These are phyloP conservation scores for Cajanus cajan DNA, from an alignment of 306 rosid species.

Conservation along the genomic window DNA sequence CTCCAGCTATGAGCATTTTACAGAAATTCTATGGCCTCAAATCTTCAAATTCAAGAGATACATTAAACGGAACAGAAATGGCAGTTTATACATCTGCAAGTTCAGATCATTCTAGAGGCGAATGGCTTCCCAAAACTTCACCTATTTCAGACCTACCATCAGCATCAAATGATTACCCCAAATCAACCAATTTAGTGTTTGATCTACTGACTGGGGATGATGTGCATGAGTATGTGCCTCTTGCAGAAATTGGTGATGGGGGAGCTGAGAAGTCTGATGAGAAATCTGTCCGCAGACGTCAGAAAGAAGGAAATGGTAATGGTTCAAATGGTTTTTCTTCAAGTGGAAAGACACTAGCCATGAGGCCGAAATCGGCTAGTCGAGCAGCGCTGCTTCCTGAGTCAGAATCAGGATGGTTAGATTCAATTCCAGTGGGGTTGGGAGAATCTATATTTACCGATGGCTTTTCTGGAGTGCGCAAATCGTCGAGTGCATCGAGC, in stretches of 20 bases:
- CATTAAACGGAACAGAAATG: constrained; percentile 60
- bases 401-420: constrained; percentile 61
- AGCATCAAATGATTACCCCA: constrained; percentile 33
- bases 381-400: constrained; percentile 45
- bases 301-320: constrained; percentile 56
- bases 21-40: constrained; percentile 67
- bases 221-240: constrained; percentile 35
- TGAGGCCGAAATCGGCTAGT: constrained; percentile 74
- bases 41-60: constrained; percentile 33
- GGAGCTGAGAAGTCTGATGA: constrained; percentile 65
- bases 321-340: constrained; percentile 58
- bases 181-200: constrained; percentile 41
- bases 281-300: constrained; percentile 79
- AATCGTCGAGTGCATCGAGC: constrained; percentile 68
- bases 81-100: constrained; percentile 47
- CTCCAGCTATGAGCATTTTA: constrained; percentile 67
- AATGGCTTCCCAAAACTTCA: constrained; percentile 46
- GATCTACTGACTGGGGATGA: constrained; percentile 53
- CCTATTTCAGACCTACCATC: constrained; percentile 38
- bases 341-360: constrained; percentile 58
- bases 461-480: constrained; percentile 48
- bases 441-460: constrained; percentile 70
- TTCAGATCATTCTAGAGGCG: constrained; percentile 45
- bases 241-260: constrained; percentile 49
- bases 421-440: constrained; percentile 60